Percentiles rank a stretch among this genome's conserved stretches.
Evolutionary conservation across 257 asterid genomes (phyloP).

Genomic region (Knoxia roxburghii): DNA sequence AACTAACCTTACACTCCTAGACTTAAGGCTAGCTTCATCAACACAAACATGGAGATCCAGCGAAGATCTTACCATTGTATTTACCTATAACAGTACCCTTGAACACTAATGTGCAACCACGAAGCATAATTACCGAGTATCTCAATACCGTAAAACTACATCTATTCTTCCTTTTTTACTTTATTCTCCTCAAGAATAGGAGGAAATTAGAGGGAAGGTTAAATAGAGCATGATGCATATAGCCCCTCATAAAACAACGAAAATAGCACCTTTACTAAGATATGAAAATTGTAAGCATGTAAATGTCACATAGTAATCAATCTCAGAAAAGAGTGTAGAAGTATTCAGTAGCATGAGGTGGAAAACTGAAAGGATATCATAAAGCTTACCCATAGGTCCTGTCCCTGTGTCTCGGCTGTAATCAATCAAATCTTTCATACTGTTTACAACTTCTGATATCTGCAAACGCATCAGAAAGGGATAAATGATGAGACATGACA

Average conservation of each 20-base stretch:
- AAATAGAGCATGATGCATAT: background rate
- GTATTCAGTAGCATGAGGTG: too few relatives aligned
- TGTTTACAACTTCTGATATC: constrained; percentile 99
- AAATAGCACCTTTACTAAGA: background rate
- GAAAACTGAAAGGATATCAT: background rate
- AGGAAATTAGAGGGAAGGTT: background rate
- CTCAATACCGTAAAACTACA: background rate
- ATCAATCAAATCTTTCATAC: constrained; percentile 99
- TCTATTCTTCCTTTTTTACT: background rate
- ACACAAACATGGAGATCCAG: background rate
- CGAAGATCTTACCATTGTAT: background rate
- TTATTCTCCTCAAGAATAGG: background rate
- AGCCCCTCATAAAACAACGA: background rate
- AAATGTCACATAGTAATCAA: background rate
- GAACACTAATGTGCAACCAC: background rate
- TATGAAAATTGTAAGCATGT: background rate
- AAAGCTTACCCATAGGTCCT: constrained; percentile 95
- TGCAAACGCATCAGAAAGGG: constrained; percentile 32
- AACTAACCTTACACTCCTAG: background rate
- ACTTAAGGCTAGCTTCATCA: background rate
- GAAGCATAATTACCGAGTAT: background rate
- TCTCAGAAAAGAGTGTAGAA: background rate
- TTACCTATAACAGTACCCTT: background rate
- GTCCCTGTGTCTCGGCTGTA: constrained; percentile 80
- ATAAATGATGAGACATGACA: background rate